Percentiles rank a stretch among this genome's conserved stretches.
phyloP scores from a whole-genome alignment of 2,329 filamentous ascomycete genomes.

The Lachnellula suecica region DNA sequence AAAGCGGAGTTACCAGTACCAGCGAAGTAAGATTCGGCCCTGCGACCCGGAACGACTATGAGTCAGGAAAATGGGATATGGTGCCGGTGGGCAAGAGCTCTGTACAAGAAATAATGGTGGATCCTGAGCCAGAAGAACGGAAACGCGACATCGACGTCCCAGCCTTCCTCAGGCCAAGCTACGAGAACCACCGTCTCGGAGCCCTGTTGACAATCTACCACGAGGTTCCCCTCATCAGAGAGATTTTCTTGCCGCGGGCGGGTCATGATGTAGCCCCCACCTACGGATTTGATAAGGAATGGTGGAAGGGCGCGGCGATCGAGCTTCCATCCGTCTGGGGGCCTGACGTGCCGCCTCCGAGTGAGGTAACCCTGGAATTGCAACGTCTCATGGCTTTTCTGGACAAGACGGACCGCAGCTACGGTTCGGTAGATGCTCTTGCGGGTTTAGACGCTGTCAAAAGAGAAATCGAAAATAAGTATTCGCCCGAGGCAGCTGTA shows the following conservation, averaged over 20 bases:
- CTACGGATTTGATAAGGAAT: conserved; percentile 57
- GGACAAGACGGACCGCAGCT: conserved; percentile 58
- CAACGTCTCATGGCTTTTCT: conserved; percentile 65
- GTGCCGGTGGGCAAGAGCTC: conserved; percentile 40
- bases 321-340: conserved; percentile 11
- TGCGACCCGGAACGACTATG: conserved; percentile 55
- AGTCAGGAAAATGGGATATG: conserved; percentile 58
- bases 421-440: conserved; percentile 54
- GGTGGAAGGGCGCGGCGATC: conserved; percentile 61
- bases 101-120: conserved; percentile 29
- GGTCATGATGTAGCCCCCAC: conserved; percentile 35
- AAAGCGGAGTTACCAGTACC: conserved; percentile 45
- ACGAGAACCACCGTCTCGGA: conserved; percentile 40
- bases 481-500: conserved; percentile 26
- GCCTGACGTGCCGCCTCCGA: conserved; percentile 14
- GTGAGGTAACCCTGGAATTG: conserved; percentile 45
- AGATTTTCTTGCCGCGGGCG: conserved; percentile 49
- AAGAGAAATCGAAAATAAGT: conserved; percentile 34
- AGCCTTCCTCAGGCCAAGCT: conserved; percentile 51
- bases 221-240: conserved; percentile 57
- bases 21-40: conserved; percentile 56
- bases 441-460: conserved; percentile 29
- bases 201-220: conserved; percentile 59
- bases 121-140: conserved; percentile 38
- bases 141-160: conserved; percentile 47